phyloP scores from a whole-genome alignment of 768 basidiomycete species.

The Sporobolomyces pararoseus region DNA sequence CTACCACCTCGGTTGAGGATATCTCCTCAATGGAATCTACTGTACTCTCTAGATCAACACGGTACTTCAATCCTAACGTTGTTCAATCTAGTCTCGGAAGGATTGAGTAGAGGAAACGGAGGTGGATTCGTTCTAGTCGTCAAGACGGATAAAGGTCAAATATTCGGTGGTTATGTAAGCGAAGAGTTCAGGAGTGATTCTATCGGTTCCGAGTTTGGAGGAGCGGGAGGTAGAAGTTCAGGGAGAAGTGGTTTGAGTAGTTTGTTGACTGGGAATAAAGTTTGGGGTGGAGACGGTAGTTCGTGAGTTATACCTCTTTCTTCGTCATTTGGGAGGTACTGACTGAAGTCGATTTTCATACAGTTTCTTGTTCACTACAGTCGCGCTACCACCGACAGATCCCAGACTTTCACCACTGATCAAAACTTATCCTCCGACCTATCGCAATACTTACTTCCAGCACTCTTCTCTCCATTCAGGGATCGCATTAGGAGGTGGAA shows the following conservation, averaged over 20 bases:
- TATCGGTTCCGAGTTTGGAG: too few relatives aligned
- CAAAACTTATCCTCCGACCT: slow-evolving; percentile 75
- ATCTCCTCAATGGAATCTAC: slow-evolving; percentile 66
- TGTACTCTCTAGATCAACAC: slow-evolving; percentile 91
- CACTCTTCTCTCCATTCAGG: slow-evolving; percentile 70
- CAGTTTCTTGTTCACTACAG: slow-evolving; percentile 70
- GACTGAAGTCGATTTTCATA: neutral
- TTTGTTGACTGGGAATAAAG: neutral
- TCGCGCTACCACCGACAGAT: slow-evolving; percentile 33
- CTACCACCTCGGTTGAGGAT: slow-evolving; percentile 72
- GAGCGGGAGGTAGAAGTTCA: slow-evolving; percentile 49
- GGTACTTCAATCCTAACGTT: slow-evolving; percentile 88
- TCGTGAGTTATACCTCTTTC: slow-evolving; percentile 54
- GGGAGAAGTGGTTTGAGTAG: slow-evolving; percentile 50
- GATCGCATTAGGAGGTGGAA: slow-evolving; percentile 50
- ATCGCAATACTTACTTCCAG: slow-evolving; percentile 82
- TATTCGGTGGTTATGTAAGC: slow-evolving; percentile 81
- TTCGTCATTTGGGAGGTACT: too few relatives aligned
- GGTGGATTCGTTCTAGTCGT: slow-evolving; percentile 62
- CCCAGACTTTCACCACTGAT: slow-evolving; percentile 49
- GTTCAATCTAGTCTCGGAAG: slow-evolving; percentile 54
- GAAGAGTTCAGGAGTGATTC: slow-evolving; percentile 62
- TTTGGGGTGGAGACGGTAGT: slow-evolving; percentile 83
- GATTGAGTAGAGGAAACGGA: slow-evolving; percentile 44
- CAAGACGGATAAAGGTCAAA: slow-evolving; percentile 59